These are phyloP conservation scores for Daphne laureola DNA, from an alignment of 441 rosid species.

Conservation along the genomic window DNA sequence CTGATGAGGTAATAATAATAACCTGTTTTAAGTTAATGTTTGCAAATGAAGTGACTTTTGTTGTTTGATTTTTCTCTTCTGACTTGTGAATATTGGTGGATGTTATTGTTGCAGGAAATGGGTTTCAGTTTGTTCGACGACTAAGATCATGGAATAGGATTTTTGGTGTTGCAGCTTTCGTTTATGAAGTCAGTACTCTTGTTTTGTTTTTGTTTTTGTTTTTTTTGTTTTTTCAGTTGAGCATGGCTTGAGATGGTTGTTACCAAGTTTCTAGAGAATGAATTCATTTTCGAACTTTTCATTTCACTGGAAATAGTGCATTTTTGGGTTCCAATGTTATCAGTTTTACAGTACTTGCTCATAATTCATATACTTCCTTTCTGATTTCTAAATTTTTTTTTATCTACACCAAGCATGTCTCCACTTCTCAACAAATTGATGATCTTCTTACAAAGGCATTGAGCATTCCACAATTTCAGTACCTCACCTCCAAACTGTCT, in stretches of 20 bases:
- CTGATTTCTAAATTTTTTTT: too few relatives aligned
- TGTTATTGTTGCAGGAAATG: constrained; percentile 40
- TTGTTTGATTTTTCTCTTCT: background rate
- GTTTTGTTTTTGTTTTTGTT: constrained; percentile 14
- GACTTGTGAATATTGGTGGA: background rate
- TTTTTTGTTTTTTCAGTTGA: constrained; percentile 25
- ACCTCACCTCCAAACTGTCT: too few relatives aligned
- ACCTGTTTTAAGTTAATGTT: background rate
- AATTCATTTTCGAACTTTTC: constrained; percentile 7
- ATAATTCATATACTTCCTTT: too few relatives aligned
- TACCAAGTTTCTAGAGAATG: constrained; percentile 22
- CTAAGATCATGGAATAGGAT: constrained; percentile 16
- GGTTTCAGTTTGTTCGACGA: constrained; percentile 65
- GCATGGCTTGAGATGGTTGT: constrained; percentile 16
- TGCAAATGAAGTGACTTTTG: background rate
- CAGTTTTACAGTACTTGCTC: constrained; percentile 1
- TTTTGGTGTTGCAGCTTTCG: background rate
- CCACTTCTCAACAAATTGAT: too few relatives aligned
- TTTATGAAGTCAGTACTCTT: constrained; percentile 5
- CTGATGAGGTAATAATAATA: constrained; percentile 54
- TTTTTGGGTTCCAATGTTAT: constrained; percentile 8
- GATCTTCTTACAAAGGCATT: too few relatives aligned
- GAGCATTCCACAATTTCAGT: too few relatives aligned
- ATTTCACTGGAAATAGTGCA: constrained; percentile 10
- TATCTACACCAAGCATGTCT: too few relatives aligned